Evolutionary conservation across 805 yeast species (phyloP), one percentile per base, ranked within the genome.

Genomic region (Isabelozyma rhagii): DNA sequence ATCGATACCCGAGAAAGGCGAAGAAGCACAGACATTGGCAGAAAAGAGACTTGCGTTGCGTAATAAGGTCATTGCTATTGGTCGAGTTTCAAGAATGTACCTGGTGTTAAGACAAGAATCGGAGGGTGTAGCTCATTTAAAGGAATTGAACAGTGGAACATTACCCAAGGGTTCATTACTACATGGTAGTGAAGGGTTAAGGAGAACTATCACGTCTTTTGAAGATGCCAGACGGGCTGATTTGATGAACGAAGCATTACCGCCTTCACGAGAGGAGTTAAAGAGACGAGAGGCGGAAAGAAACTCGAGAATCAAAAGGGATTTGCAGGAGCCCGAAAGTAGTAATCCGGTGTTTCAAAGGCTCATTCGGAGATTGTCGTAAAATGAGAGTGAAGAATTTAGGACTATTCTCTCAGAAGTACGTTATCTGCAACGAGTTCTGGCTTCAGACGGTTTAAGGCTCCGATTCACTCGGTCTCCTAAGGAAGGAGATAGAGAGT

Each of bases 81-180:
- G 98, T n/a, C 82, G 96, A 56, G 89, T 93, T 56, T 86, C 97
- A 21, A 80, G 97, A 50, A 89, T 93, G 96, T 92, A 87, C 69
- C 86, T 84, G 54, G 86, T 92, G 7, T 75, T 93, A 58, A 80
- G 97, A 56, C 91, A 89, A 63, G 97, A 93, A 61, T 80, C 92
- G 44, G 97, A 89, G 66, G 83, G 83, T 56, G 94, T 93, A 45
- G 84, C 85, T 46, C 89, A 86, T 61, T 76, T 93, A 60, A 89
- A 90, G 69, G 76, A 78, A 14, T 75, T 82, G 54, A 78, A 86
- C 53, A 84, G 90, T 44, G 93, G 94, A n/a, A 75, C 73, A 9
- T 73, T 93, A 55, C 98, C 98, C 10, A 84, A 86, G 61, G 97
- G 97, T 18, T 82, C 96, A 5, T 75, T 93, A 47, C 75, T 90